Base-by-base conservation (phyloP, 345 rosid genomes). In the Erodium maritimum region DNA sequence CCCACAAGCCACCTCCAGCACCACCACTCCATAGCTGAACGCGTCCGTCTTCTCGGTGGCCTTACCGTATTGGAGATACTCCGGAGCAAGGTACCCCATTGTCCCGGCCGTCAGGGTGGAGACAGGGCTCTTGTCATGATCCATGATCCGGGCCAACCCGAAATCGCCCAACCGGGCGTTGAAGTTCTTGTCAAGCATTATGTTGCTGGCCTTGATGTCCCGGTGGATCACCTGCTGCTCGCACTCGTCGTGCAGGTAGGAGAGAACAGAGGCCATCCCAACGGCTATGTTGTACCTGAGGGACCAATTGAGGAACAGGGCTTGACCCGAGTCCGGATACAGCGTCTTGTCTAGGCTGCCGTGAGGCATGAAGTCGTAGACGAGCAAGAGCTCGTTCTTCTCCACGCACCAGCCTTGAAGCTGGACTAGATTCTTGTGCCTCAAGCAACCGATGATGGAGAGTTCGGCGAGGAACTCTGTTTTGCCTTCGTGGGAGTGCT, bases 81-180 rank as follows among this genome's bases (percentile, higher is more conserved):
- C 96, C 8, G 99, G 96, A 56, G 98, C 98, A 1, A 91, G 74
- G 73, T 91, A 91, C 5, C 98, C 99, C 96, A 93, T 87, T 0
- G 96, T 87, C 56, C 99, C 96, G 0, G 98, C 99, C 2, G 96
- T 93, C 0, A 93, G 87, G 0, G 99, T 91, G 0, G 96, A 86
- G 45, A 89, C 86, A 0, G 96, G 99, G 65, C 96, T 91, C 64
- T 89, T 86, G 37, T 87, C 90, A 7, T 87, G 99, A 65, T 93
- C 99, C 71, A 83, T 89, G 7, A 93, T 80, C 74, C 96, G 84
- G 3, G 99, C 99, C 51, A 93, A 69, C 62, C 99, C 96, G 4
- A 93, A 93, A 71, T 93, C 96, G 0, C 99, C 95, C 0, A 93
- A 84, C 80, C 95, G 81, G 0, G 95, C 83, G 51, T 85, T 93